These are phyloP conservation scores for Choanephora cucurbitarum DNA, from an alignment of 371 early-diverging fungal genomes.

Conservation along the genomic window DNA sequence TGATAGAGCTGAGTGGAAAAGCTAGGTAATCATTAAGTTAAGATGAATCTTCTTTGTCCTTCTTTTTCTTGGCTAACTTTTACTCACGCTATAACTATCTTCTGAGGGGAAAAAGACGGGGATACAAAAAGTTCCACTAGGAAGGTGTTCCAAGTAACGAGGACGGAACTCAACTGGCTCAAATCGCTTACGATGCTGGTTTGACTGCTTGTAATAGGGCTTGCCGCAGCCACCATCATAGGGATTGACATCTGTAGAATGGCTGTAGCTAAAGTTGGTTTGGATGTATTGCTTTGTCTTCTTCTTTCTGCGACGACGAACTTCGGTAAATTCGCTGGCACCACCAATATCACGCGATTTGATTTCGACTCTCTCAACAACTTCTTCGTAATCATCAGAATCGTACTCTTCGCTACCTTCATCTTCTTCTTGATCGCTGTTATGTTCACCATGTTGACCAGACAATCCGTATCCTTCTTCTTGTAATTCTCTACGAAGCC, in stretches of 20 bases:
- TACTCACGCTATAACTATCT: constrained; percentile 33
- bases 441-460: constrained; percentile 11
- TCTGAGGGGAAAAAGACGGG: constrained; percentile 63
- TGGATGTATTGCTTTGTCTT: constrained; percentile 10
- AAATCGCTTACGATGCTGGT: constrained; percentile 7
- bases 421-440: neutral
- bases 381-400: constrained; percentile 26
- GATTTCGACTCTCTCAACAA: constrained; percentile 17
- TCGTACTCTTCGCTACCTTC: constrained; percentile 26
- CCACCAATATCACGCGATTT: constrained; percentile 29
- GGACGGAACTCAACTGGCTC: constrained; percentile 21
- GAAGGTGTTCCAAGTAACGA: constrained; percentile 10
- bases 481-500: constrained; percentile 15
- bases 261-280: constrained; percentile 12
- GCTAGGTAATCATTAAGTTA: constrained; percentile 31
- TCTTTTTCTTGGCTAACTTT: neutral
- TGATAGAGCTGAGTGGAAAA: constrained; percentile 48
- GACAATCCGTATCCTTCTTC: constrained; percentile 14
- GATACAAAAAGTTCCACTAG: constrained; percentile 43
- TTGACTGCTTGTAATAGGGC: neutral
- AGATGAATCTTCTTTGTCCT: constrained; percentile 5
- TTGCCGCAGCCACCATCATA: constrained; percentile 8
- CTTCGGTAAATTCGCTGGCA: constrained; percentile 16
- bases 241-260: neutral
- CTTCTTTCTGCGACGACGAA: constrained; percentile 24